phyloP scores from a whole-genome alignment of 257 asterid species.

The Marsdenia floribunda region DNA sequence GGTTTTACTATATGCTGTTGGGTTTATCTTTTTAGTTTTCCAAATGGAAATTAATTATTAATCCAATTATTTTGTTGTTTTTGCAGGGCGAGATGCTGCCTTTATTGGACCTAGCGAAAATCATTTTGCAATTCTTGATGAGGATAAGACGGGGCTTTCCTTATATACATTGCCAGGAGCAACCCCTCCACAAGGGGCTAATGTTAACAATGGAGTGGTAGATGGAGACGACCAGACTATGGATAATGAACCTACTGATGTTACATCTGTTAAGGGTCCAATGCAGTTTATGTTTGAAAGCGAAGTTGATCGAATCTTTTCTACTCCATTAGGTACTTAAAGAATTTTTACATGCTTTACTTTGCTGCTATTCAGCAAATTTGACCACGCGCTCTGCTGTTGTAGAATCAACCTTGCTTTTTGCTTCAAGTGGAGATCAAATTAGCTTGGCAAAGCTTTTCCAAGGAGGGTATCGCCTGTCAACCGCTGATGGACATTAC shows the following conservation, averaged over 20 bases:
- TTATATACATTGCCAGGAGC: constrained; percentile 75
- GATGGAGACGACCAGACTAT: constrained; percentile 43
- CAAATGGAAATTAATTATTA: neutral
- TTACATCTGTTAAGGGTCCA: constrained; percentile 70
- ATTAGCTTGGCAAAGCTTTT: constrained; percentile 84
- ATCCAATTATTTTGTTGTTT: constrained; percentile 21
- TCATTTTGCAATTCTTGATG: constrained; percentile 88
- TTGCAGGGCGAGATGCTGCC: constrained; percentile 90
- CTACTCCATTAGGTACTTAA: constrained; percentile 85
- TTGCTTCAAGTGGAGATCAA: constrained; percentile 93
- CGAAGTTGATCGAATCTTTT: constrained; percentile 89
- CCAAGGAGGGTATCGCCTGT: constrained; percentile 82
- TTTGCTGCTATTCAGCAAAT: neutral
- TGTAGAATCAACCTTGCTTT: constrained; percentile 84
- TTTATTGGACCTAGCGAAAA: constrained; percentile 82
- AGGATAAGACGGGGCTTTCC: constrained; percentile 86
- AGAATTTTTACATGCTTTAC: constrained; percentile 17
- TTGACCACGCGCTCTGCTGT: constrained; percentile 30
- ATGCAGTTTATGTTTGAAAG: constrained; percentile 83
- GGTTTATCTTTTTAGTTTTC: neutral
- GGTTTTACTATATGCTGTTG: constrained; percentile 19
- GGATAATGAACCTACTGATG: constrained; percentile 58
- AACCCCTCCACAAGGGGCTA: constrained; percentile 51
- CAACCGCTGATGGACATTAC: constrained; percentile 80
- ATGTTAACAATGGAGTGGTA: constrained; percentile 44